Evolutionary conservation across 2,329 filamentous ascomycete genomes (phyloP).

Genomic region (Venturiaceae sp.): DNA sequence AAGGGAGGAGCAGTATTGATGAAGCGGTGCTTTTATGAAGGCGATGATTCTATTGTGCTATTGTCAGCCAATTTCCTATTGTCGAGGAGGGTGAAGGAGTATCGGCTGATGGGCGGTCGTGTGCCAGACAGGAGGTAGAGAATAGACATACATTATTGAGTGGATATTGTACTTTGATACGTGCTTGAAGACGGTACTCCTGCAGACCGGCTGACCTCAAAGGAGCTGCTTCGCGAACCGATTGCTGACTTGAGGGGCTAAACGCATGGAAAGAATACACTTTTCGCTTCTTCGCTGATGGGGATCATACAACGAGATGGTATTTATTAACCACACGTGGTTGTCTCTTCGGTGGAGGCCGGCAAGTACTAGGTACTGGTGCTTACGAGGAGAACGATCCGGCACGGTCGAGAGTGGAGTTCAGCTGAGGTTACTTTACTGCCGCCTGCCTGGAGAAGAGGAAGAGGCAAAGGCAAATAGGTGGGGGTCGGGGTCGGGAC

Average conservation of each 20-base stretch:
- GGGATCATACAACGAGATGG: neutral
- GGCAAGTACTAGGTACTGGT: too few species aligned
- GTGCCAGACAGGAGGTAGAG: too few species aligned
- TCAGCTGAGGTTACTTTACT: neutral
- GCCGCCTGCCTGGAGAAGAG: too few species aligned
- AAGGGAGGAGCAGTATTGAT: too few species aligned
- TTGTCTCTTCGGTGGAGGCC: neutral
- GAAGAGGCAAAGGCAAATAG: neutral
- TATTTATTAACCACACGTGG: neutral
- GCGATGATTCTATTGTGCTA: neutral
- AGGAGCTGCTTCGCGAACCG: slow-evolving; percentile 4
- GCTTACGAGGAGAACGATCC: neutral
- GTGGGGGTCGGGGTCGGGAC: neutral
- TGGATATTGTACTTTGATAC: neutral
- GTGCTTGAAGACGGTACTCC: slow-evolving; percentile 3
- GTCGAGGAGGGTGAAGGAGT: neutral
- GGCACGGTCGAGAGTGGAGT: neutral
- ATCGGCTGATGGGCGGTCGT: neutral
- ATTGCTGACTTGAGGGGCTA: neutral
- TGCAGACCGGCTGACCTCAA: slow-evolving; percentile 10
- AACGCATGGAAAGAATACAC: neutral
- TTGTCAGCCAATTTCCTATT: neutral
- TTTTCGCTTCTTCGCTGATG: neutral
- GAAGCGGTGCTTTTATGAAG: neutral
- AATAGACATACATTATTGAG: neutral